Conservation (phyloP, 176 grass and related monocot species). For the Paspalum notatum region DNA sequence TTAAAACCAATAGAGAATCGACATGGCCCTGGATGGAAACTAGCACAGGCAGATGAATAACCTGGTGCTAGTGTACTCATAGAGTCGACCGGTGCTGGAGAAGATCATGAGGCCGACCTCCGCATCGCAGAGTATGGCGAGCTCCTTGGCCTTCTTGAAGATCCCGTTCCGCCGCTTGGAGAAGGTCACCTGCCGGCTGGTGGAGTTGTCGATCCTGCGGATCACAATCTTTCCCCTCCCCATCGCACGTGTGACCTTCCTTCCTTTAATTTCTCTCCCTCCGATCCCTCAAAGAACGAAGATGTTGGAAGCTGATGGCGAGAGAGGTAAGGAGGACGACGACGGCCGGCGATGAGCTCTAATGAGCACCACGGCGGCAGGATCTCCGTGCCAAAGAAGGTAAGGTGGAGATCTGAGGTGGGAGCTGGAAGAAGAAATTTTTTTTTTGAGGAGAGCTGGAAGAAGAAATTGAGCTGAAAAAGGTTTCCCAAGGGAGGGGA, state of each 20-base stretch:
- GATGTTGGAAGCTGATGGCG: no score
- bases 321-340: neutral
- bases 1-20: no score
- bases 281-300: no score
- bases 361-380: neutral
- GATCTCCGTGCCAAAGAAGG: constrained; percentile 47
- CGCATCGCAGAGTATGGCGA: constrained; percentile 91
- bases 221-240: constrained; percentile 94
- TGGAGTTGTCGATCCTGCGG: constrained; percentile 89
- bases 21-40: no score
- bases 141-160: constrained; percentile 94
- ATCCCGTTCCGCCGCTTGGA: constrained; percentile 86
- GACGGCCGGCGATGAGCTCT: neutral
- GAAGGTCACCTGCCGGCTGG: constrained; percentile 92
- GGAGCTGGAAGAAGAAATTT: constrained; percentile 50
- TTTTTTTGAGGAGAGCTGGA: no score
- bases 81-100: constrained; percentile 89
- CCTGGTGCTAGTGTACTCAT: constrained; percentile 87
- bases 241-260: constrained; percentile 30
- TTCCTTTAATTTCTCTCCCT: neutral
- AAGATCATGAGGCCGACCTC: constrained; percentile 90
- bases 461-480: constrained; percentile 49
- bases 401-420: constrained; percentile 40
- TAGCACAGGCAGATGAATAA: neutral
- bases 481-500: constrained; percentile 47